These are phyloP conservation scores for Cyclotella baltica DNA, from an alignment of 108 stramenopile species.

Conservation along the genomic window DNA sequence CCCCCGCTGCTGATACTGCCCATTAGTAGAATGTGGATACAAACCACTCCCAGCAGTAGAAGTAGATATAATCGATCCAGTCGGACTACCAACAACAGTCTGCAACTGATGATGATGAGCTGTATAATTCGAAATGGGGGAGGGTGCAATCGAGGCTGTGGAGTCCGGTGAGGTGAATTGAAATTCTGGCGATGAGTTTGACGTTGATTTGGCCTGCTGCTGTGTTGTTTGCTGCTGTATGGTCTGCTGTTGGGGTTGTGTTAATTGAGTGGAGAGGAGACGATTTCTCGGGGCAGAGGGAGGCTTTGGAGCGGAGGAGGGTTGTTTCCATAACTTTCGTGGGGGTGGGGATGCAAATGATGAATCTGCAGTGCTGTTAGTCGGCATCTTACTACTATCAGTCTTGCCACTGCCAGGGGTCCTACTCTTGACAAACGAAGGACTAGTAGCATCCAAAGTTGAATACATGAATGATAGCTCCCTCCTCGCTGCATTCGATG, in stretches of 20 bases:
- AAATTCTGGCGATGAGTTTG: neutral
- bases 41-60: constrained; percentile 9
- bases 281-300: neutral
- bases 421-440: neutral
- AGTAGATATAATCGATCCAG: constrained; percentile 17
- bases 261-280: neutral
- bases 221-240: neutral
- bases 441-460: constrained; percentile 5
- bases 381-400: neutral
- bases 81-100: neutral
- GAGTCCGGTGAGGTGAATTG: constrained; percentile 1
- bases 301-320: neutral
- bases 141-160: constrained; percentile 2
- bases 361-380: neutral
- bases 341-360: too few species aligned
- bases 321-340: too few species aligned
- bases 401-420: too few species aligned
- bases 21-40: neutral
- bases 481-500: neutral
- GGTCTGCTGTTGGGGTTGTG: neutral
- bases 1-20: too few species aligned
- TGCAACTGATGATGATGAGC: neutral
- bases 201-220: neutral
- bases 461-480: neutral
- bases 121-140: neutral